These are phyloP conservation scores for Sordariomycetes sp. DNA, from an alignment of 2,329 filamentous ascomycete species.

Conservation along the genomic window DNA sequence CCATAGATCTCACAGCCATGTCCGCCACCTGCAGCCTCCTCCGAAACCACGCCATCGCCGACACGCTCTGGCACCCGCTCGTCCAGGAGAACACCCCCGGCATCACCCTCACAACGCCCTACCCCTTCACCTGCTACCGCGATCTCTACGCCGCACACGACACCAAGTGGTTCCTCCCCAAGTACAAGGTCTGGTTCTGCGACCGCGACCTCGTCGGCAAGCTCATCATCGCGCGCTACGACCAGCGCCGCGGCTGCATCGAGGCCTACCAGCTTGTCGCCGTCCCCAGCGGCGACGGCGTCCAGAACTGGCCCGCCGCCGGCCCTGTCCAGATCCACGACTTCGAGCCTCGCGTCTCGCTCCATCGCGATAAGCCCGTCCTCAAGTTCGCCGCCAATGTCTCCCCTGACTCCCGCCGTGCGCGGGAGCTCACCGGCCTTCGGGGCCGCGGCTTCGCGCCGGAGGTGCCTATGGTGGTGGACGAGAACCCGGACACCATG, in stretches of 20 bases:
- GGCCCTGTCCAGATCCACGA: constrained; percentile 54
- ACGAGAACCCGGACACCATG: constrained; percentile 31
- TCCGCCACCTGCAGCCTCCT: constrained; percentile 50
- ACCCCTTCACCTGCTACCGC: constrained; percentile 50
- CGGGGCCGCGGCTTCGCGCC: constrained; percentile 20
- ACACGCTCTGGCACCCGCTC: constrained; percentile 58
- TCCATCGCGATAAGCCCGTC: constrained; percentile 66
- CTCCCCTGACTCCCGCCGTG: not conserved
- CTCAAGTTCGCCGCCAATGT: constrained; percentile 19
- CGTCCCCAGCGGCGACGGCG: constrained; percentile 37
- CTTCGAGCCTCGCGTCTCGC: constrained; percentile 55
- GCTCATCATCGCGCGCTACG: constrained; percentile 64
- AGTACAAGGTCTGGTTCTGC: constrained; percentile 74
- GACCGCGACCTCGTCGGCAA: constrained; percentile 63
- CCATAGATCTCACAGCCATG: constrained; percentile 47
- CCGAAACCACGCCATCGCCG: constrained; percentile 43
- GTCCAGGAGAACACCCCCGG: constrained; percentile 57
- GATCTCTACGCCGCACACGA: constrained; percentile 64
- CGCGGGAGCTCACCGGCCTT: not conserved
- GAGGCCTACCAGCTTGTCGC: constrained; percentile 69
- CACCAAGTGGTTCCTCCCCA: constrained; percentile 73
- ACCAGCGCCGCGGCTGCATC: constrained; percentile 59
- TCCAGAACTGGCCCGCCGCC: constrained; percentile 47
- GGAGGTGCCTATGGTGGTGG: constrained; percentile 39
- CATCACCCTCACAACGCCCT: constrained; percentile 33